phyloP scores from a whole-genome alignment of 192 early-diverging fungal genomes.

The Backusella morwellensis region DNA sequence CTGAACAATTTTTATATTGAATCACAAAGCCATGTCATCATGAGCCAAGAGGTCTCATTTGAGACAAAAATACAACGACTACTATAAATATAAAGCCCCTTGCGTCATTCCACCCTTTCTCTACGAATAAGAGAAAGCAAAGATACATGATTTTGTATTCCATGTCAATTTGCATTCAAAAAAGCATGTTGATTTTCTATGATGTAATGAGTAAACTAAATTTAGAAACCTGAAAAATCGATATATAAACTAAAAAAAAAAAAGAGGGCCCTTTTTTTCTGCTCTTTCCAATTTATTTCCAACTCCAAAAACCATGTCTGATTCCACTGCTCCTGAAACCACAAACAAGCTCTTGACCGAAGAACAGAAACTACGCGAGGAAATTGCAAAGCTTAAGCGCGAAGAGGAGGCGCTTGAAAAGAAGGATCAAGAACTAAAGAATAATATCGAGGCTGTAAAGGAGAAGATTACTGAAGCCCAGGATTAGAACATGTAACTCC shows the following conservation, averaged over 20 bases:
- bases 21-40: no score
- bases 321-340: not conserved
- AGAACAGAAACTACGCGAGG: not conserved
- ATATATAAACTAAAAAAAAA: not conserved
- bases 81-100: not conserved
- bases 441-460: not conserved
- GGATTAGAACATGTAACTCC: not conserved
- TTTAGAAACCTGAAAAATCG: not conserved
- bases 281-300: not conserved
- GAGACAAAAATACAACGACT: no score
- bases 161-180: not conserved
- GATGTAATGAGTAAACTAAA: not conserved
- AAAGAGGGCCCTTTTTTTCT: not conserved
- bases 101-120: not conserved
- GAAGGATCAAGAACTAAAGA: not conserved
- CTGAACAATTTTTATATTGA: not conserved
- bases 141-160: not conserved
- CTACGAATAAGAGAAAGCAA: not conserved
- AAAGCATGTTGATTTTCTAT: not conserved
- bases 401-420: not conserved
- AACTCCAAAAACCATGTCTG: not conserved
- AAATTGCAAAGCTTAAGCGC: not conserved
- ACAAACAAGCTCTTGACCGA: conserved; percentile 1
- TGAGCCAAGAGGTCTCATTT: no score
- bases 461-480: not conserved